Percentiles rank a stretch among this genome's conserved stretches.
These are phyloP conservation scores for Penicillium sp. DNA, from an alignment of 2,329 filamentous ascomycete genomes.

Conservation along the genomic window DNA sequence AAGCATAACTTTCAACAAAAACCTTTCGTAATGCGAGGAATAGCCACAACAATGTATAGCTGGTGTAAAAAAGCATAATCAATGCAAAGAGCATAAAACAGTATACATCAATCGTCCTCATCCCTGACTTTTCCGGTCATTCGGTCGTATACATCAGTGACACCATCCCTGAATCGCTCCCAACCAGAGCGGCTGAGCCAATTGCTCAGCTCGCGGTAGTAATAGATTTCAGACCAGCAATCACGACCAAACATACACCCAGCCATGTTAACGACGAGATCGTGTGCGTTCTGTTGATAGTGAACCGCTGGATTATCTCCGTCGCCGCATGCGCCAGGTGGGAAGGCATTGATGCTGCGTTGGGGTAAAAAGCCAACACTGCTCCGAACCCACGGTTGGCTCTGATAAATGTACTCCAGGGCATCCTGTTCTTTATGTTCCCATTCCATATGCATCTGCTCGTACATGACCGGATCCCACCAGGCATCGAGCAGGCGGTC, in stretches of 20 bases:
- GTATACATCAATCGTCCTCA: neutral
- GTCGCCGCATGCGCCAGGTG: conserved; percentile 75
- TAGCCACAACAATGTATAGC: neutral
- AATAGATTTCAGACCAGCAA: conserved; percentile 98
- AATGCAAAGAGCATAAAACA: neutral
- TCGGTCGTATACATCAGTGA: conserved; percentile 22
- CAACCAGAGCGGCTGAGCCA: conserved; percentile 79
- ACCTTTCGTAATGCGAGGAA: neutral
- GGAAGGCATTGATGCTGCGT: conserved; percentile 92
- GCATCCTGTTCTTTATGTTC: conserved; percentile 98
- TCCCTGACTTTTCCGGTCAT: conserved; percentile 17
- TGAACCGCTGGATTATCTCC: conserved; percentile 68
- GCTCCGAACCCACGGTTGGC: conserved; percentile 88
- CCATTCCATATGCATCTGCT: conserved; percentile 99
- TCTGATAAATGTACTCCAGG: conserved; percentile 84
- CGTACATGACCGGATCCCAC: conserved; percentile 98
- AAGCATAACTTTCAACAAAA: neutral
- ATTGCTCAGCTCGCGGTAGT: conserved; percentile 87
- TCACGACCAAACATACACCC: conserved; percentile 96
- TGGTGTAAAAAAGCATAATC: neutral
- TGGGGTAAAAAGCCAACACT: conserved; percentile 88
- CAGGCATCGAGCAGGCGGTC: conserved; percentile 90
- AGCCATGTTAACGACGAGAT: conserved; percentile 98
- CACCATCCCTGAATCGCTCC: conserved; percentile 57
- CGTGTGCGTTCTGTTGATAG: conserved; percentile 78